Percentiles rank a stretch among this genome's conserved stretches.
Evolutionary conservation across 2,329 filamentous ascomycete species (phyloP).

Genomic region (Fusarium pseudonygamai): DNA sequence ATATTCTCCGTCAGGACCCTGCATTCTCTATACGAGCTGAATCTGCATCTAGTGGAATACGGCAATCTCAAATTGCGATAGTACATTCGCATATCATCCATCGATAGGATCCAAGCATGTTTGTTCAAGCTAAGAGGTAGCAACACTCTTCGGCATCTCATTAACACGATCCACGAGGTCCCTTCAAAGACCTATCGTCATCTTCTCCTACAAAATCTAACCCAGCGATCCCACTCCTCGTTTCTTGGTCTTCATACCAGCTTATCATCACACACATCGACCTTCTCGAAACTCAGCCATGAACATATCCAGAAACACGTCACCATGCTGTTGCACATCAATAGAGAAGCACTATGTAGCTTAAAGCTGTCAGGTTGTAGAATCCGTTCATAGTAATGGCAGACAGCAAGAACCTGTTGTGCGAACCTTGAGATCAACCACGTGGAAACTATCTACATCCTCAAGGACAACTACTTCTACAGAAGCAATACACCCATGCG

Average conservation of each 20-base stretch:
- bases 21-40: background rate
- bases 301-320: conserved; percentile 43
- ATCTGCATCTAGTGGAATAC: background rate
- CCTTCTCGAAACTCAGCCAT: conserved; percentile 39
- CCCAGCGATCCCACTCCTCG: conserved; percentile 42
- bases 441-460: conserved; percentile 34
- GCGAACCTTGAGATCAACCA: conserved; percentile 50
- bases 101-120: background rate
- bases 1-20: background rate
- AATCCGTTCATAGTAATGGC: conserved; percentile 44
- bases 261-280: conserved; percentile 45
- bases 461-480: conserved; percentile 48
- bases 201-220: conserved; percentile 45
- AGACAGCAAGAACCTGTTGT: conserved; percentile 46
- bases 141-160: conserved; percentile 43
- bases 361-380: conserved; percentile 40
- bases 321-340: conserved; percentile 29
- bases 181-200: conserved; percentile 1
- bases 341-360: conserved; percentile 46
- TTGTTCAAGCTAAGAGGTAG: conserved; percentile 36
- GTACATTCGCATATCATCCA: background rate
- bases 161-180: conserved; percentile 31
- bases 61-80: background rate
- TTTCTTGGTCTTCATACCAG: conserved; percentile 47
- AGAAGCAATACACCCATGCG: conserved; percentile 47